A percentile compares a stretch with the other conserved stretches of the same genome.
Evolutionary conservation across 1,284 basidiomycete genomes (phyloP).

Genomic region (Fomitopsis pinicola): DNA sequence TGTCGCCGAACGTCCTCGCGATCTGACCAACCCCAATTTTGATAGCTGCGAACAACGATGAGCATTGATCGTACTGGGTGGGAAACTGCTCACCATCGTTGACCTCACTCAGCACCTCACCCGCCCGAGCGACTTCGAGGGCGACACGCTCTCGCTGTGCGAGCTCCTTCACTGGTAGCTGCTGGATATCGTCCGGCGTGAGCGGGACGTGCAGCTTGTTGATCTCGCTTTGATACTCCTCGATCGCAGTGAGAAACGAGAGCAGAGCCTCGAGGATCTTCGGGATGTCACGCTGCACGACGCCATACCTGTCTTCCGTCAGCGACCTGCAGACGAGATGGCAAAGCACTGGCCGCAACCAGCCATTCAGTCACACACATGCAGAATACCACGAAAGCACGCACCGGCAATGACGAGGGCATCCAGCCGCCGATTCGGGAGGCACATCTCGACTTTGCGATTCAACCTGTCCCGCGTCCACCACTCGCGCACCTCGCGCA

Average conservation of each 20-base stretch:
- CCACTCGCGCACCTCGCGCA: slow-evolving; percentile 35
- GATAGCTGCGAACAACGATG: slow-evolving; percentile 43
- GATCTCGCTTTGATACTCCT: slow-evolving; percentile 54
- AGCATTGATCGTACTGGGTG: slow-evolving; percentile 6
- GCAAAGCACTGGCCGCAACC: slow-evolving; percentile 50
- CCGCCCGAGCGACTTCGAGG: slow-evolving; percentile 45
- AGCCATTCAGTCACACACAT: background rate
- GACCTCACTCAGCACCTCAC: slow-evolving; percentile 52
- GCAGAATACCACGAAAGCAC: slow-evolving; percentile 11
- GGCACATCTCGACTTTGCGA: slow-evolving; percentile 44
- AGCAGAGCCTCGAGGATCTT: slow-evolving; percentile 73
- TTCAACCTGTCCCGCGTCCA: slow-evolving; percentile 55
- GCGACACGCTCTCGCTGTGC: slow-evolving; percentile 30
- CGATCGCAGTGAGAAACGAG: slow-evolving; percentile 60
- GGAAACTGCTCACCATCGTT: slow-evolving; percentile 50
- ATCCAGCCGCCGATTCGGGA: slow-evolving; percentile 59
- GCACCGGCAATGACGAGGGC: slow-evolving; percentile 54
- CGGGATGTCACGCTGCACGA: slow-evolving; percentile 80
- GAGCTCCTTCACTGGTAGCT: slow-evolving; percentile 25
- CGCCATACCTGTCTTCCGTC: slow-evolving; percentile 75
- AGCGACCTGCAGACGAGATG: slow-evolving; percentile 70
- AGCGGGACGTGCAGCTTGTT: slow-evolving; percentile 31
- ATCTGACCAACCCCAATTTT: slow-evolving; percentile 66
- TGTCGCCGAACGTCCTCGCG: slow-evolving; percentile 70
- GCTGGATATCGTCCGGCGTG: slow-evolving; percentile 31